A percentile compares a stretch with the other conserved stretches of the same genome.
Conservation (phyloP, 2,329 filamentous ascomycete species). For the Alternaria rosae region DNA sequence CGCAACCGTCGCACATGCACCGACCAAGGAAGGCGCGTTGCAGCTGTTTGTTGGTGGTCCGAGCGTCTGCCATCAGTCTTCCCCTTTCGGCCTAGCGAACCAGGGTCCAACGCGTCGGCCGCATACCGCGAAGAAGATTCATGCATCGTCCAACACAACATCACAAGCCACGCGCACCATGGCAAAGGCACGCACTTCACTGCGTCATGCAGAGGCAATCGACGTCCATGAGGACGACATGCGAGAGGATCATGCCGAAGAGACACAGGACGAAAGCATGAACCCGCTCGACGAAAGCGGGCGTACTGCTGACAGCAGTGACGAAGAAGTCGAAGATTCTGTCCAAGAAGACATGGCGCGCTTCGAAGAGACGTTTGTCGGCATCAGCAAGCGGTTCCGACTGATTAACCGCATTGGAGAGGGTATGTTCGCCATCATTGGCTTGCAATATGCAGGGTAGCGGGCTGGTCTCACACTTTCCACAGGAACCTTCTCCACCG, state of each 20-base stretch:
- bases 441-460: slow-evolving; percentile 36
- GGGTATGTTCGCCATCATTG: slow-evolving; percentile 62
- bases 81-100: slow-evolving; percentile 22
- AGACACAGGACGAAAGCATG: slow-evolving; percentile 57
- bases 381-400: slow-evolving; percentile 83
- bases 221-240: slow-evolving; percentile 38
- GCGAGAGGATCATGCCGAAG: slow-evolving; percentile 50
- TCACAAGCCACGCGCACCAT: slow-evolving; percentile 26
- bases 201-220: slow-evolving; percentile 37
- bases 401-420: slow-evolving; percentile 97
- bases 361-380: slow-evolving; percentile 81
- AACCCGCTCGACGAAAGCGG: slow-evolving; percentile 60
- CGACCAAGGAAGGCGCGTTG: slow-evolving; percentile 20
- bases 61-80: slow-evolving; percentile 16
- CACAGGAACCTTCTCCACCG: slow-evolving; percentile 93
- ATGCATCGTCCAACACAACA: slow-evolving; percentile 18
- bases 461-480: slow-evolving; percentile 33
- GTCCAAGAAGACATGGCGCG: slow-evolving; percentile 88
- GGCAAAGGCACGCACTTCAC: slow-evolving; percentile 41
- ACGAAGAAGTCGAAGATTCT: slow-evolving; percentile 69
- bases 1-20: slow-evolving; percentile 18
- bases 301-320: slow-evolving; percentile 54
- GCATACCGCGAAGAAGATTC: slow-evolving; percentile 12
- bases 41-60: slow-evolving; percentile 27
- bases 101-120: slow-evolving; percentile 20